Percentiles rank a stretch among this genome's conserved stretches.
phyloP scores from a whole-genome alignment of 1,284 basidiomycete species.

The Trichosporon ovoides region DNA sequence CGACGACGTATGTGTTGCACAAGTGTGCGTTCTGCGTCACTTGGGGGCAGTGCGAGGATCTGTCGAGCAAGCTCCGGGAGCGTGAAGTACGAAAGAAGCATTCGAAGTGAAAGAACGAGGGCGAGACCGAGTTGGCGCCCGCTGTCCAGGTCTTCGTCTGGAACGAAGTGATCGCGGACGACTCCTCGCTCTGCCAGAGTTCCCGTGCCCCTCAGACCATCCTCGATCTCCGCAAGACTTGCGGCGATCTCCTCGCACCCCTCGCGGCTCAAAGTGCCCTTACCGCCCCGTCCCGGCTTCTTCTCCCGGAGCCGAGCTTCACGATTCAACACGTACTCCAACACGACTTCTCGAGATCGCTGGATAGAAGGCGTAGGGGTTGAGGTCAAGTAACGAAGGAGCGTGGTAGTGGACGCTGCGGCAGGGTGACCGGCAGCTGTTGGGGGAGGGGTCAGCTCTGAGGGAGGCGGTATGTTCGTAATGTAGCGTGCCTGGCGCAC shows the following conservation, averaged over 20 bases:
- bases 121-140: conserved; percentile 35
- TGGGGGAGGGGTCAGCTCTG: conserved; percentile 38
- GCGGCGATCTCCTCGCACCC: conserved; percentile 42
- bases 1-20: conserved; percentile 44
- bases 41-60: conserved; percentile 32
- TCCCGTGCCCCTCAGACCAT: conserved; percentile 28
- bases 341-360: conserved; percentile 44
- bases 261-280: conserved; percentile 41
- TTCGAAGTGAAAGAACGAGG: conserved; percentile 41
- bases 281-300: conserved; percentile 41
- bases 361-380: conserved; percentile 37
- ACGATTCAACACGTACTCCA: conserved; percentile 41
- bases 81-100: conserved; percentile 46
- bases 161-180: conserved; percentile 1
- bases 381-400: conserved; percentile 36
- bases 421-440: conserved; percentile 36
- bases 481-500: conserved; percentile 42
- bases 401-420: conserved; percentile 33
- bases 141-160: conserved; percentile 27
- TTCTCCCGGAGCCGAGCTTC: conserved; percentile 40
- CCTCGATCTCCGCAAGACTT: conserved; percentile 39
- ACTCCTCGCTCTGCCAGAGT: conserved; percentile 5
- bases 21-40: conserved; percentile 43
- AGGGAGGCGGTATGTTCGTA: conserved; percentile 43
- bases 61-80: conserved; percentile 39